Evolutionary conservation across 2,329 filamentous ascomycete genomes (phyloP).

Genomic region (Dactylellina drechsleri): DNA sequence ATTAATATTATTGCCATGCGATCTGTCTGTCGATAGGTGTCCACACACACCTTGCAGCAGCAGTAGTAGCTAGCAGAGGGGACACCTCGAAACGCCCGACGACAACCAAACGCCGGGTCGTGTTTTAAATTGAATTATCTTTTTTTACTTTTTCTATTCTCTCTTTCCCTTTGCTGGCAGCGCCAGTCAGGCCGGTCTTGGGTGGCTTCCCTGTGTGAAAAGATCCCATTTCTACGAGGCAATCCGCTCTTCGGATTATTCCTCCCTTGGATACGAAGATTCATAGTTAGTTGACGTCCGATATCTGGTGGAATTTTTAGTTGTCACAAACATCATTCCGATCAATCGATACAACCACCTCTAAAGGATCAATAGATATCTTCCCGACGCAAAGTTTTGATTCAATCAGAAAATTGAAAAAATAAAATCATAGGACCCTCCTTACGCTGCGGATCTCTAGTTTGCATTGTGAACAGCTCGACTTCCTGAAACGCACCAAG

Average conservation of each 20-base stretch:
- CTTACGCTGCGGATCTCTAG: background rate
- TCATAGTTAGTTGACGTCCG: conserved; percentile 23
- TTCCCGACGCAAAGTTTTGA: conserved; percentile 9
- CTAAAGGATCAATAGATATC: conserved; percentile 7
- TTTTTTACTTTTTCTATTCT: conserved; percentile 35
- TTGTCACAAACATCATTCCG: conserved; percentile 25
- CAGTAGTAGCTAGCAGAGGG: background rate
- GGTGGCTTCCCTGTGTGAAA: conserved; percentile 19
- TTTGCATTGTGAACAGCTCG: conserved; percentile 38
- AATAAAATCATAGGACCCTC: conserved; percentile 17
- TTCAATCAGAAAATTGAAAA: background rate
- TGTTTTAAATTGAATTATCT: conserved; percentile 41
- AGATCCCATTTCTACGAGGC: conserved; percentile 9
- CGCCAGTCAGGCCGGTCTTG: conserved; percentile 2
- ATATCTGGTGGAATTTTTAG: conserved; percentile 32
- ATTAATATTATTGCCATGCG: conserved; percentile 15
- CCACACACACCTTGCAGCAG: conserved; percentile 40
- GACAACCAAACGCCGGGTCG: conserved; percentile 32
- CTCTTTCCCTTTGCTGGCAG: conserved; percentile 8
- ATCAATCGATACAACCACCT: conserved; percentile 12
- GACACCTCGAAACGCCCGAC: conserved; percentile 44
- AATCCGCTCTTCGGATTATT: conserved; percentile 49
- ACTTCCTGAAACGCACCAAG: conserved; percentile 54
- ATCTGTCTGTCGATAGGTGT: conserved; percentile 36
- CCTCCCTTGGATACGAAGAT: conserved; percentile 23